Evolutionary conservation across 2,329 filamentous ascomycete species (phyloP).

Genomic region (Neonectria magnoliae): DNA sequence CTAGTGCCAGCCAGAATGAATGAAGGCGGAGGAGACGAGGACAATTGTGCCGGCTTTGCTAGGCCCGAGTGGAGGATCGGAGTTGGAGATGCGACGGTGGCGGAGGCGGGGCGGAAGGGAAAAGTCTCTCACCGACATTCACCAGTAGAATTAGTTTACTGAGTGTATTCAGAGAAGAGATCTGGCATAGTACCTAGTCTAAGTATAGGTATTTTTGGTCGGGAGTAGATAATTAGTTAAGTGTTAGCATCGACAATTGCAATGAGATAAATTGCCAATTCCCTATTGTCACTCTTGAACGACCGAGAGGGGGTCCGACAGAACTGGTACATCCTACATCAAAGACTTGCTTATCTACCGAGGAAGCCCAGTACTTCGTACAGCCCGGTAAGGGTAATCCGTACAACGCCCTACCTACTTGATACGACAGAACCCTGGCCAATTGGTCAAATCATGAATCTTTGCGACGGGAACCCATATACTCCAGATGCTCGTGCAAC

Average conservation of each 20-base stretch:
- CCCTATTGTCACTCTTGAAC: not conserved
- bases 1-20: slow-evolving; percentile 4
- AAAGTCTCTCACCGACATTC: slow-evolving; percentile 27
- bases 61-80: slow-evolving; percentile 12
- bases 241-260: not conserved
- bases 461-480: not conserved
- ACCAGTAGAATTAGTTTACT: not conserved
- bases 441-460: not conserved
- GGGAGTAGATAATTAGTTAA: not conserved
- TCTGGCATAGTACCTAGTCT: no score
- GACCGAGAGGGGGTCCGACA: not conserved
- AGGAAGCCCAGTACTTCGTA: not conserved
- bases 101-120: slow-evolving; percentile 17
- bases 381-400: not conserved
- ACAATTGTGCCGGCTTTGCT: not conserved
- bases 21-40: not conserved
- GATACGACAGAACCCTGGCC: not conserved
- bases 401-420: not conserved
- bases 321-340: not conserved
- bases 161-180: not conserved
- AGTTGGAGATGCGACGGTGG: slow-evolving; percentile 12
- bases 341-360: not conserved
- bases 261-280: not conserved
- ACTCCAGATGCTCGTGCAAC: not conserved
- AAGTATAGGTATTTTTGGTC: no score